Conservation (phyloP, 1,139 yeast species). For the Debaryomyces robertsiae region DNA sequence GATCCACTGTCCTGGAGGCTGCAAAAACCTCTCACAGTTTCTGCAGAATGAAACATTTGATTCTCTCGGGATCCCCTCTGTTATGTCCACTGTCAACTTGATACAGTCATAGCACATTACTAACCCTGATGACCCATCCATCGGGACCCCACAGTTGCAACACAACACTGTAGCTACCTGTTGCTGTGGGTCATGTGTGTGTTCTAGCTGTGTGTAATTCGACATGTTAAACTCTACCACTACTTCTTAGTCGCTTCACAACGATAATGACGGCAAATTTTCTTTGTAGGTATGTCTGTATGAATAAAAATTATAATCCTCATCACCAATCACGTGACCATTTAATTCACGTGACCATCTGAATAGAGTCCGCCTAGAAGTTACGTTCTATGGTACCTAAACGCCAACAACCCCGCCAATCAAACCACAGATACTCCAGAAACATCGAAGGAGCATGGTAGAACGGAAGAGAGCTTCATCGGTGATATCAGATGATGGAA, state of each 20-base stretch:
- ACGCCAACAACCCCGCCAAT: not conserved
- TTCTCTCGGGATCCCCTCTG: slow-evolving; percentile 95
- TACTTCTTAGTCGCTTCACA: not conserved
- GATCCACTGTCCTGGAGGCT: slow-evolving; percentile 95
- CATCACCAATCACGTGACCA: slow-evolving; percentile 9
- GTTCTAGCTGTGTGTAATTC: slow-evolving; percentile 49
- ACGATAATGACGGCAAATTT: slow-evolving; percentile 6
- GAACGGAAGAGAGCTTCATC: slow-evolving; percentile 34
- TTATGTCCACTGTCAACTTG: slow-evolving; percentile 88
- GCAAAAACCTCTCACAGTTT: slow-evolving; percentile 93
- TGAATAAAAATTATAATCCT: slow-evolving; percentile 9
- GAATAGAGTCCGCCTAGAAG: no score
- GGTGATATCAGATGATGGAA: slow-evolving; percentile 26
- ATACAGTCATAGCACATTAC: slow-evolving; percentile 99
- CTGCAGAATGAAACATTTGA: slow-evolving; percentile 91
- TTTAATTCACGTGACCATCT: no score
- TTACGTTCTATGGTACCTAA: not conserved
- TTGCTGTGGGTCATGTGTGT: slow-evolving; percentile 31
- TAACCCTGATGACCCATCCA: slow-evolving; percentile 92
- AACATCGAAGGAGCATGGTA: slow-evolving; percentile 24
- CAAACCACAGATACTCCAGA: slow-evolving; percentile 1
- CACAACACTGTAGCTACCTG: slow-evolving; percentile 86
- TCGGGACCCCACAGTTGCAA: slow-evolving; percentile 98
- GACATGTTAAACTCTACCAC: slow-evolving; percentile 36
- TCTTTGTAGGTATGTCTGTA: slow-evolving; percentile 2